Evolutionary conservation across 2,329 filamentous ascomycete species (phyloP).

Genomic region (Coccinonectria pachysandricola): DNA sequence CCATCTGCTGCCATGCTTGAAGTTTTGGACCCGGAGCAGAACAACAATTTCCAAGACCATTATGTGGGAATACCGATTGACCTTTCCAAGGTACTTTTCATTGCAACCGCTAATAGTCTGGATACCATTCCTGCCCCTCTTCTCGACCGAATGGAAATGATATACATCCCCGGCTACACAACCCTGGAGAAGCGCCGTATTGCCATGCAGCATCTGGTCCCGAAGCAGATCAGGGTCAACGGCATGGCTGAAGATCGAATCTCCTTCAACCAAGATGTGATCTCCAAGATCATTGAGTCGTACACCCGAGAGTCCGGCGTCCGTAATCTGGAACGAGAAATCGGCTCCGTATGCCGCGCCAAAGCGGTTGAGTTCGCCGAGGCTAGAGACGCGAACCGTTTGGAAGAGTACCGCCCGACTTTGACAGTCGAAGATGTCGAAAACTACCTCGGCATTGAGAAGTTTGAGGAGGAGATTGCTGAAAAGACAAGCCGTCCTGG

Average conservation of each 20-base stretch:
- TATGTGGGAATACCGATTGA: slow-evolving; percentile 95
- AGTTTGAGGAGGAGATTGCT: slow-evolving; percentile 90
- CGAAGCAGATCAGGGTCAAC: slow-evolving; percentile 89
- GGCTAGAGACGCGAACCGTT: slow-evolving; percentile 62
- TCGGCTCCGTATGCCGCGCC: slow-evolving; percentile 85
- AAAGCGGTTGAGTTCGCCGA: slow-evolving; percentile 95
- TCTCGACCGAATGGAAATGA: slow-evolving; percentile 94
- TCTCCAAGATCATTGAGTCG: slow-evolving; percentile 90
- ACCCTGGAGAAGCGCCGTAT: slow-evolving; percentile 96
- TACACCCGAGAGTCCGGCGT: slow-evolving; percentile 97
- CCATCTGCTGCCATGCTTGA: slow-evolving; percentile 97
- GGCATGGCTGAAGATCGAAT: slow-evolving; percentile 71
- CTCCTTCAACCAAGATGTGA: slow-evolving; percentile 66
- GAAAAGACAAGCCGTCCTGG: slow-evolving; percentile 76
- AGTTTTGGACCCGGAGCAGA: slow-evolving; percentile 94
- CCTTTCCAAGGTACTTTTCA: slow-evolving; percentile 92
- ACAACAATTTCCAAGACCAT: slow-evolving; percentile 88
- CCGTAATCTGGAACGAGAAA: slow-evolving; percentile 89
- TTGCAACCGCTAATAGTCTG: slow-evolving; percentile 88
- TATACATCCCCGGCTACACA: slow-evolving; percentile 87
- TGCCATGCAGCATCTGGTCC: slow-evolving; percentile 83
- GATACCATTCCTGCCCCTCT: slow-evolving; percentile 93
- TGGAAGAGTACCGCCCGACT: slow-evolving; percentile 60
- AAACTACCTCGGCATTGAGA: slow-evolving; percentile 82
- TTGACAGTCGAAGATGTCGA: slow-evolving; percentile 77